phyloP scores from a whole-genome alignment of 306 rosid genomes.

The Prunus mume region DNA sequence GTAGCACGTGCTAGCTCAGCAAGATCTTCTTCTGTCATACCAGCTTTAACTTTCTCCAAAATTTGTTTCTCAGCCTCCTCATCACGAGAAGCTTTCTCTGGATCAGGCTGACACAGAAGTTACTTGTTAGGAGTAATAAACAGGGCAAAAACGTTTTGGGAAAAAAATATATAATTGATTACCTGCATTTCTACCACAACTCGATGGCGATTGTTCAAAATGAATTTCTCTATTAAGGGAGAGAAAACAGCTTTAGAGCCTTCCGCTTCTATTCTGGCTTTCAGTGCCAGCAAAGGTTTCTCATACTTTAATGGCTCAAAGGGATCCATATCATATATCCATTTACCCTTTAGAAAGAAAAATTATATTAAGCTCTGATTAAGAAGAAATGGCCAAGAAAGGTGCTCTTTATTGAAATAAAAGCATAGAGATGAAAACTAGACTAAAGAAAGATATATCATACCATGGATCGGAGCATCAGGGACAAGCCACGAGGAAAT shows the following conservation, averaged over 20 bases:
- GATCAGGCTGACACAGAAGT: constrained; percentile 75
- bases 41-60: constrained; percentile 68
- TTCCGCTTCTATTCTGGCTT: constrained; percentile 78
- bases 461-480: constrained; percentile 96
- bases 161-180: constrained; percentile 10
- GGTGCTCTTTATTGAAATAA: constrained; percentile 12
- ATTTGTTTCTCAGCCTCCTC: constrained; percentile 78
- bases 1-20: constrained; percentile 86
- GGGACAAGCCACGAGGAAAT: constrained; percentile 94
- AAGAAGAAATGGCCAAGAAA: constrained; percentile 1
- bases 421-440: not conserved
- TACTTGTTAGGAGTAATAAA: constrained; percentile 7
- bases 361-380: constrained; percentile 5
- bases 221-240: constrained; percentile 81
- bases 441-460: constrained; percentile 26
- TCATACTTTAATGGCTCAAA: constrained; percentile 92
- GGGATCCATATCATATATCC: constrained; percentile 99
- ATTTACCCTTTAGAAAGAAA: constrained; percentile 66
- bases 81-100: constrained; percentile 79
- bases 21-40: constrained; percentile 89
- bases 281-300: constrained; percentile 80
- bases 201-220: constrained; percentile 80
- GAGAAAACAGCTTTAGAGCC: constrained; percentile 89
- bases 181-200: constrained; percentile 99
- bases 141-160: not conserved